A percentile compares a stretch with the other conserved stretches of the same genome.
Evolutionary conservation across 352 stramenopile genomes (phyloP).

Genomic region (Pelagophyceae sp.): DNA sequence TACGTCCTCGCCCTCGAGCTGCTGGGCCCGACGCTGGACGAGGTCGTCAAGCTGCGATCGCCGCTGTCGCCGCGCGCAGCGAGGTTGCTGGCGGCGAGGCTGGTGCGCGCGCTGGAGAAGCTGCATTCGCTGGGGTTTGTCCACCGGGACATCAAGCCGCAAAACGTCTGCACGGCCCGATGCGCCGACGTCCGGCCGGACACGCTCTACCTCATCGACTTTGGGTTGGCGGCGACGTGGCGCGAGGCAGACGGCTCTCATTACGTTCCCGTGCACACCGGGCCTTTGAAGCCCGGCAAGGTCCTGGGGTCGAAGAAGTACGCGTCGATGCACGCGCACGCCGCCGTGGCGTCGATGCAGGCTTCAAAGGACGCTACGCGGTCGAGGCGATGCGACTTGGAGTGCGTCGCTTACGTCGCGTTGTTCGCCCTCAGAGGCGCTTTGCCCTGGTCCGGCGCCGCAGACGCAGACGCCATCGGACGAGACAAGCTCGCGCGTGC

Average conservation of each 20-base stretch:
- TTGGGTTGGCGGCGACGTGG: neutral
- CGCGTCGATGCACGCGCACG: neutral
- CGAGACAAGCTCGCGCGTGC: neutral
- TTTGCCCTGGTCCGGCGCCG: neutral
- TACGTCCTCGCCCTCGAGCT: neutral
- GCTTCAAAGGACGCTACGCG: neutral
- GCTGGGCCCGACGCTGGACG: neutral
- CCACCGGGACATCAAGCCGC: conserved; percentile 13
- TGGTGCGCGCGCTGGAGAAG: neutral
- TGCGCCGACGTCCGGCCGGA: too few species aligned
- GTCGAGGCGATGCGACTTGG: conserved; percentile 6
- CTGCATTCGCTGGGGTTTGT: neutral
- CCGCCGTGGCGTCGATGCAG: neutral
- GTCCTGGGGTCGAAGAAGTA: neutral
- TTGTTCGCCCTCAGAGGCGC: neutral
- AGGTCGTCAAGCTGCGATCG: neutral
- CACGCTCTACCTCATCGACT: conserved; percentile 11
- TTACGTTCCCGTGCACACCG: neutral
- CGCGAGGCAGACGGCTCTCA: neutral
- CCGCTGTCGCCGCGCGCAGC: neutral
- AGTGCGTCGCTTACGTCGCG: conserved; percentile 9
- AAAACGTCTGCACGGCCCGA: conserved; percentile 9
- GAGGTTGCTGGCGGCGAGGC: neutral
- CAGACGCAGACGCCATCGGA: neutral
- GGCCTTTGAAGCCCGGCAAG: neutral